Evolutionary conservation across 2,329 filamentous ascomycete species (phyloP).

Genomic region (Pseudogymnoascus sp.): DNA sequence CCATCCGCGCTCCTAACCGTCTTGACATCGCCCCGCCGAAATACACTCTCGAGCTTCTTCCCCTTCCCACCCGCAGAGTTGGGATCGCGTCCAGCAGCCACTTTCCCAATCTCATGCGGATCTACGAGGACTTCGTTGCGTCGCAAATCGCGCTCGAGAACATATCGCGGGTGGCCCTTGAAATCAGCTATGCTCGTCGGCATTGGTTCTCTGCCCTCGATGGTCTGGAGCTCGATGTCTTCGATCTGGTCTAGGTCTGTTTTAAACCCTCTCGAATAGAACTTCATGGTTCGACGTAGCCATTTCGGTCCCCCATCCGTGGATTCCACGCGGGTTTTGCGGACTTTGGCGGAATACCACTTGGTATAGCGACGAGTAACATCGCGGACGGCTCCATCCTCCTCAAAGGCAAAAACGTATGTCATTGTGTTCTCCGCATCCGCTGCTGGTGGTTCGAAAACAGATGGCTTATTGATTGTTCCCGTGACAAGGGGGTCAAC

Average conservation of each 20-base stretch:
- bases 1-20: slow-evolving; percentile 70
- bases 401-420: slow-evolving; percentile 81
- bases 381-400: slow-evolving; percentile 69
- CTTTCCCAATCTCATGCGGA: slow-evolving; percentile 61
- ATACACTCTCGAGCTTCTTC: slow-evolving; percentile 63
- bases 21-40: slow-evolving; percentile 72
- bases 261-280: slow-evolving; percentile 36
- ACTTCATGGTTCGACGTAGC: slow-evolving; percentile 46
- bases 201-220: slow-evolving; percentile 71
- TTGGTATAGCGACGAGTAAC: slow-evolving; percentile 84
- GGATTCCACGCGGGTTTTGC: slow-evolving; percentile 69
- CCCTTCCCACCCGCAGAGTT: slow-evolving; percentile 22
- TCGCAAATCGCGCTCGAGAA: slow-evolving; percentile 75
- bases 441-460: slow-evolving; percentile 73
- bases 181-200: slow-evolving; percentile 81
- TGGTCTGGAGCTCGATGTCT: slow-evolving; percentile 63
- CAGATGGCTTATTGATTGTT: slow-evolving; percentile 66
- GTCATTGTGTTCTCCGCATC: slow-evolving; percentile 69
- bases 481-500: slow-evolving; percentile 78
- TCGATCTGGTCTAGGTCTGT: slow-evolving; percentile 77
- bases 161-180: slow-evolving; percentile 76
- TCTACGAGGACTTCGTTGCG: slow-evolving; percentile 73
- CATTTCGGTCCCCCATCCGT: slow-evolving; percentile 42
- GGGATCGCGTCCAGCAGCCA: slow-evolving; percentile 58
- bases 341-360: slow-evolving; percentile 83